Evolutionary conservation across 495 filamentous ascomycete genomes (phyloP).

Genomic region (Aspergillus ellipticus): DNA sequence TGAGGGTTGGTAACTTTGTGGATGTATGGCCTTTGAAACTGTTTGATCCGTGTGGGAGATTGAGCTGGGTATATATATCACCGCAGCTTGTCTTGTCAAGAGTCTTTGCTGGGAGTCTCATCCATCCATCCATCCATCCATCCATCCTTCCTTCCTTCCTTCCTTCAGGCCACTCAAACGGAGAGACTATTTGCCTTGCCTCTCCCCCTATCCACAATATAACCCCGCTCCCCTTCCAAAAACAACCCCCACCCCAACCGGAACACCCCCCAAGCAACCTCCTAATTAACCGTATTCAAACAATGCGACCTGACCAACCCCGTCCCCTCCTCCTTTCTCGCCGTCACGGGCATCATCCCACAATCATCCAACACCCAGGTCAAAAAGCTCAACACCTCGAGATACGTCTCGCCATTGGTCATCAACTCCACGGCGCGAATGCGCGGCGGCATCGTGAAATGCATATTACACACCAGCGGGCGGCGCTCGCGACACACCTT

Average conservation of each 20-base stretch:
- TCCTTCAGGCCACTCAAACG: too few species aligned
- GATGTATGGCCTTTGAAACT: too few species aligned
- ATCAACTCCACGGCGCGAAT: constrained; percentile 48
- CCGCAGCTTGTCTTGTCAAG: too few species aligned
- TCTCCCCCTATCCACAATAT: too few species aligned
- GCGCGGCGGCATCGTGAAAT: constrained; percentile 47
- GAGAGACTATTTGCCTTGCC: too few species aligned
- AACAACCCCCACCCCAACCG: not conserved
- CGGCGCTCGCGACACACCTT: constrained; percentile 29
- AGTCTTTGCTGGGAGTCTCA: too few species aligned
- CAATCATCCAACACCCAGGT: constrained; percentile 31
- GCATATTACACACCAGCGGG: constrained; percentile 40
- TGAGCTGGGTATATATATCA: too few species aligned
- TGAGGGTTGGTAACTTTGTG: too few species aligned
- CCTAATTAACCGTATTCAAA: not conserved
- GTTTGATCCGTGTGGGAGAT: too few species aligned
- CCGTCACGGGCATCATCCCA: constrained; percentile 38
- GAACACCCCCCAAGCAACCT: not conserved
- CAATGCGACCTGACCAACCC: constrained; percentile 11
- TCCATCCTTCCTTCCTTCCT: too few species aligned
- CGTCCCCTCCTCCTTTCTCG: constrained; percentile 43
- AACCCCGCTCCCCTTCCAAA: too few species aligned
- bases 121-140: too few species aligned
- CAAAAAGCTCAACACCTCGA: constrained; percentile 42
- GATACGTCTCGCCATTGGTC: constrained; percentile 44